Evolutionary conservation across 2,329 filamentous ascomycete species (phyloP).

Genomic region (Beauveria sp.): DNA sequence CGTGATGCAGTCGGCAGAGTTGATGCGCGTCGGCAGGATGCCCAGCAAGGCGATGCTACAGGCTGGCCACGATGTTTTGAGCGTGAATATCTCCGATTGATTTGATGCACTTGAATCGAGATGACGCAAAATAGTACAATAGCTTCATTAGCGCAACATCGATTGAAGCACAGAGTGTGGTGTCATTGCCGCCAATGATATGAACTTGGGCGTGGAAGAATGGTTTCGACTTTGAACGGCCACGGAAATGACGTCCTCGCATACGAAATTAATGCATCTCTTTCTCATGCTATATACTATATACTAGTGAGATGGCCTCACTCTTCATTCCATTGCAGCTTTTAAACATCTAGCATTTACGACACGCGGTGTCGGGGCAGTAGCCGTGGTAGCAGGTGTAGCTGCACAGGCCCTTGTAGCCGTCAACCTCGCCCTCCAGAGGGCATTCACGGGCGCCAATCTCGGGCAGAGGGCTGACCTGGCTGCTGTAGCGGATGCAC

Average conservation of each 20-base stretch:
- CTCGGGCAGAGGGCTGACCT: conserved; percentile 17
- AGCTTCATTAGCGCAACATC: neutral
- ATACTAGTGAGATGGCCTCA: neutral
- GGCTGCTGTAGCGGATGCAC: conserved; percentile 24
- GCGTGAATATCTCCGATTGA: conserved; percentile 28
- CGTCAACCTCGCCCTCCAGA: conserved; percentile 22
- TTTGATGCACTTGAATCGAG: no score
- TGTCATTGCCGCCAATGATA: no score
- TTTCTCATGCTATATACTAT: neutral
- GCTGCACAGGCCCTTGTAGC: conserved; percentile 37
- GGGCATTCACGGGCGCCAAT: conserved; percentile 26
- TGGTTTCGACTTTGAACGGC: neutral
- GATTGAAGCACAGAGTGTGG: neutral
- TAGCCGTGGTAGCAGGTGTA: conserved; percentile 40
- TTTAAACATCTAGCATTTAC: conserved; percentile 11
- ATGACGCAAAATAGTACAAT: neutral
- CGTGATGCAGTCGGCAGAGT: conserved; percentile 72
- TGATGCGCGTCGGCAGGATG: conserved; percentile 82
- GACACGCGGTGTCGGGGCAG: conserved; percentile 29
- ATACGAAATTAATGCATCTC: neutral
- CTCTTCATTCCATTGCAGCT: neutral
- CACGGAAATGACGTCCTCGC: neutral
- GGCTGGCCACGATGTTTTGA: conserved; percentile 48
- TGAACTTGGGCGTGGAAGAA: no score
- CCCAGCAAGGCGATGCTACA: conserved; percentile 69